Percentiles rank a stretch among this genome's conserved stretches.
Evolutionary conservation across 169 alveolate species (phyloP).

Genomic region (Eimeria necatrix): DNA sequence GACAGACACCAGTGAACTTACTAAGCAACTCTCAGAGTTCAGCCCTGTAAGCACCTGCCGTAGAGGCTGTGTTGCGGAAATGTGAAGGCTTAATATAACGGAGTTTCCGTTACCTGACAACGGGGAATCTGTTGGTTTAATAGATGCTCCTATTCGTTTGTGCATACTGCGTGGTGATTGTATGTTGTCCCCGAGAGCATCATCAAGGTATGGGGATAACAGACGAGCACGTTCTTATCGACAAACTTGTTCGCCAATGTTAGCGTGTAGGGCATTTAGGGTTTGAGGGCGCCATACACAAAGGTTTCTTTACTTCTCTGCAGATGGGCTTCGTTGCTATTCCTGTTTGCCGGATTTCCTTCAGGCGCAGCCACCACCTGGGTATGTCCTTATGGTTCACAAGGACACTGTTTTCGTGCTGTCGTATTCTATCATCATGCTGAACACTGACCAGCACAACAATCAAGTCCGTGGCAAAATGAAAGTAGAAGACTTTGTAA

Average conservation of each 20-base stretch:
- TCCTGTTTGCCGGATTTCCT: neutral
- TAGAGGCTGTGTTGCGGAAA: neutral
- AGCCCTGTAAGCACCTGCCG: slow-evolving; percentile 34
- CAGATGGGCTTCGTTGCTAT: neutral
- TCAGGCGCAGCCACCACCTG: slow-evolving; percentile 62
- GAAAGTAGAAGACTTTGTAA: slow-evolving; percentile 92
- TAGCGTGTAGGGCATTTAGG: too few species aligned
- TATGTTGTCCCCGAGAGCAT: too few species aligned
- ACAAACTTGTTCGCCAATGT: too few species aligned
- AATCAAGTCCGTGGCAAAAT: slow-evolving; percentile 92
- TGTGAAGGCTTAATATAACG: neutral
- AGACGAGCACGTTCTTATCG: too few species aligned
- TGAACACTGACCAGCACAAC: slow-evolving; percentile 95
- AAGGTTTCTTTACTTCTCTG: neutral
- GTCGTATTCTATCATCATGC: slow-evolving; percentile 93
- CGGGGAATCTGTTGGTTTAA: too few species aligned
- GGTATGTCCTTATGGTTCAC: slow-evolving; percentile 80
- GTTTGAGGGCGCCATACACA: neutral
- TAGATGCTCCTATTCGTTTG: too few species aligned
- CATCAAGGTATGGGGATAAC: too few species aligned
- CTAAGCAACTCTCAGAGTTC: slow-evolving; percentile 54
- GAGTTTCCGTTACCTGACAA: too few species aligned
- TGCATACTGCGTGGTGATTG: too few species aligned
- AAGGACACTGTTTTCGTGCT: slow-evolving; percentile 92
- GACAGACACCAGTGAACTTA: slow-evolving; percentile 13